Evolutionary conservation across 2,329 filamentous ascomycete genomes (phyloP).

Genomic region (Aspergillus intermedius): DNA sequence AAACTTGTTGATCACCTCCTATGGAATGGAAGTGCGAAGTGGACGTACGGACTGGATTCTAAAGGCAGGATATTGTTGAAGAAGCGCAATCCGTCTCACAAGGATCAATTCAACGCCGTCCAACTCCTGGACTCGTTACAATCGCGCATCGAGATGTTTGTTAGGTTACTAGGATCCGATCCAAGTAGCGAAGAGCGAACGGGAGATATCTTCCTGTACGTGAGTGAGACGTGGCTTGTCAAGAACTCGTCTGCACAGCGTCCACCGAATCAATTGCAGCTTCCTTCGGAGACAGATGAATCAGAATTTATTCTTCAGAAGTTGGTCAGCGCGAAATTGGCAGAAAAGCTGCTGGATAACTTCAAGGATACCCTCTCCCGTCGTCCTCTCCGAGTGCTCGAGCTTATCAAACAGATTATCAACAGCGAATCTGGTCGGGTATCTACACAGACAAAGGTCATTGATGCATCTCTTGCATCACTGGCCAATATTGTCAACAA

Average conservation of each 20-base stretch:
- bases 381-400: constrained; percentile 33
- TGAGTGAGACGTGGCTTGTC: constrained; percentile 37
- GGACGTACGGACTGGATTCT: constrained; percentile 26
- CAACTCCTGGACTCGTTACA: constrained; percentile 30
- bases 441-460: constrained; percentile 3
- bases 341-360: constrained; percentile 35
- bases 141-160: constrained; percentile 31
- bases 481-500: constrained; percentile 28
- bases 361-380: constrained; percentile 38
- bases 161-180: constrained; percentile 31
- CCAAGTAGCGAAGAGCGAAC: constrained; percentile 35
- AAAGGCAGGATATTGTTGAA: constrained; percentile 20
- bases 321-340: constrained; percentile 35
- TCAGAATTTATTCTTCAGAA: constrained; percentile 27
- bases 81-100: constrained; percentile 13
- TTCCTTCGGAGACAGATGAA: constrained; percentile 16
- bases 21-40: constrained; percentile 33
- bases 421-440: constrained; percentile 27
- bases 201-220: constrained; percentile 37
- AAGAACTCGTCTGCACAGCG: constrained; percentile 11
- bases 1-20: constrained; percentile 37
- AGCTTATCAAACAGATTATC: constrained; percentile 37
- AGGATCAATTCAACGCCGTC: constrained; percentile 22
- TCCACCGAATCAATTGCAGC: constrained; percentile 6
- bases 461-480: constrained; percentile 27